These are phyloP conservation scores for Calonectria montana DNA, from an alignment of 2,329 filamentous ascomycete species.

Conservation along the genomic window DNA sequence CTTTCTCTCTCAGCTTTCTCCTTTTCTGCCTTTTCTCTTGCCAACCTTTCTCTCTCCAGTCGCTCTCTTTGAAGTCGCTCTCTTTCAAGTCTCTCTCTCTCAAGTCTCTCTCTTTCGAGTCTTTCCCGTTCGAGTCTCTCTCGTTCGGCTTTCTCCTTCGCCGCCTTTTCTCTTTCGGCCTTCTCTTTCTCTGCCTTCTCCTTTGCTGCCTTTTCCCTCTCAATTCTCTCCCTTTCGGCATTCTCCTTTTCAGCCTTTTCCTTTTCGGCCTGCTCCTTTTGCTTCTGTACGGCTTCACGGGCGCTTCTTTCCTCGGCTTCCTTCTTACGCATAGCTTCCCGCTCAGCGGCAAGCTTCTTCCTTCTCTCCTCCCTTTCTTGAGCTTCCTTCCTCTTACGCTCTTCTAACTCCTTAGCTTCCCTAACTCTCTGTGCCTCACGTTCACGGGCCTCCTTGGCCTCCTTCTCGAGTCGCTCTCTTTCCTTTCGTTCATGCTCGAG, in stretches of 20 bases:
- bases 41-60: conserved; percentile 28
- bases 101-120: background rate
- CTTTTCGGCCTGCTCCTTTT: conserved; percentile 42
- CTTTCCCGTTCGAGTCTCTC: conserved; percentile 36
- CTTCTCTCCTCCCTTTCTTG: conserved; percentile 47
- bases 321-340: conserved; percentile 49
- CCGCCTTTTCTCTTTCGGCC: conserved; percentile 50
- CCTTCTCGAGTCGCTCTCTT: conserved; percentile 58
- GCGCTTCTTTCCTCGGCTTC: conserved; percentile 39
- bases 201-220: conserved; percentile 43
- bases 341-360: conserved; percentile 49
- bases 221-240: conserved; percentile 48
- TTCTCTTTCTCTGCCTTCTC: conserved; percentile 45
- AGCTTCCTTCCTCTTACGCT: conserved; percentile 41
- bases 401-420: conserved; percentile 45
- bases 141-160: conserved; percentile 45
- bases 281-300: conserved; percentile 49
- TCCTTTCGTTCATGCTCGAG: conserved; percentile 53
- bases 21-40: conserved; percentile 43
- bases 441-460: conserved; percentile 49
- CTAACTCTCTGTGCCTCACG: conserved; percentile 43
- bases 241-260: conserved; percentile 52
- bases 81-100: background rate
- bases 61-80: conserved; percentile 46
- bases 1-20: conserved; percentile 44